A percentile compares a stretch with the other conserved stretches of the same genome.
phyloP scores from a whole-genome alignment of 2,329 filamentous ascomycete genomes.

The Phoma herbarum region DNA sequence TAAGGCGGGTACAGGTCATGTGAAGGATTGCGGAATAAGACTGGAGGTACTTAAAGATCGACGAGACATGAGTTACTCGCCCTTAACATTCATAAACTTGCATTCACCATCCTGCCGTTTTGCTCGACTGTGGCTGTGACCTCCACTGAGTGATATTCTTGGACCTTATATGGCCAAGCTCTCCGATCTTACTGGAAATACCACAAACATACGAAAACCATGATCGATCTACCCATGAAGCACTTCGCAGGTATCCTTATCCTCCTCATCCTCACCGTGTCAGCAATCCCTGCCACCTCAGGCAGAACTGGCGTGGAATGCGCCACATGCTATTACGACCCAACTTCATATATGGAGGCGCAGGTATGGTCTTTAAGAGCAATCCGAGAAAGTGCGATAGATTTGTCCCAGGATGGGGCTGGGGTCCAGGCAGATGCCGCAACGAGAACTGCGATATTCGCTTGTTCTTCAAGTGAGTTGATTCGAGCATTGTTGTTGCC shows the following conservation, averaged over 20 bases:
- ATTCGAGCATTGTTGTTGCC: no score
- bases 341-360: background rate
- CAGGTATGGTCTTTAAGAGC: background rate
- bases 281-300: background rate
- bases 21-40: no score
- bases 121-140: background rate
- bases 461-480: background rate
- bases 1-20: no score
- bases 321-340: background rate
- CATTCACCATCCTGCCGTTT: background rate
- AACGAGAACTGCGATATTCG: background rate
- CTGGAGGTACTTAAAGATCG: background rate
- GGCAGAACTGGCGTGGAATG: background rate
- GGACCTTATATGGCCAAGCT: background rate
- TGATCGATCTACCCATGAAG: background rate
- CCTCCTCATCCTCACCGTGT: background rate
- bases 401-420: background rate
- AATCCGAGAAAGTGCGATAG: background rate
- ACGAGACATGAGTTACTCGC: background rate
- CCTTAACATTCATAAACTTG: background rate
- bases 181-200: background rate
- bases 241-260: background rate
- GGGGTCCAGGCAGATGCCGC: background rate
- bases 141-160: background rate
- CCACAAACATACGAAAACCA: background rate